Base-by-base conservation (phyloP, 2,329 filamentous ascomycete genomes). In the Dactylellina haptotyla region DNA sequence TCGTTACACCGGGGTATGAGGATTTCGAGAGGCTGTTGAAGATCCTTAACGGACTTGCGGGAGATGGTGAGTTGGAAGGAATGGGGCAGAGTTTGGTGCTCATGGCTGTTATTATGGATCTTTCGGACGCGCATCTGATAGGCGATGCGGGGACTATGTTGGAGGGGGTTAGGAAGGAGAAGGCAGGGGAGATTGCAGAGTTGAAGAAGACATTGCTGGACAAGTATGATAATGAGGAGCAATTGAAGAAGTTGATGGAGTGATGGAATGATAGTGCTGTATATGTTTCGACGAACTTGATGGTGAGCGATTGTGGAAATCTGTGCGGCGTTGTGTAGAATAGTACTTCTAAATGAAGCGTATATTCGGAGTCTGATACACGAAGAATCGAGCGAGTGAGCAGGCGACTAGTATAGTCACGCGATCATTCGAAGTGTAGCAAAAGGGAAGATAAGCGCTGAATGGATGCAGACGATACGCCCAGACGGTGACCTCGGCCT, bases 121-220 rank as follows among this genome's bases (percentile, higher is more conserved):
- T 50, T 23, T 50, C 45, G 8, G 45, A 50, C 16, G 45, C 45
- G 20, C 45, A 46, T 50, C 23, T 50, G 45, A 28, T 50, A 14
- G 45, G 45, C n/a, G 20, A 23, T 50, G 23, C 23, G 12, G 45
- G 45, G 3, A 25, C 12, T 8, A 28, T 50, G 18, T n/a, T 50
- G 45, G 45, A 26, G 12, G 23, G 37, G 18, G 3, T n/a, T 26
- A 50, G 23, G 10, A 50, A 26, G 45, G 45, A 50, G 2, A 50
- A 50, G 10, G 20, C 20, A 1, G 45, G 14, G 20, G 45, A 50
- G 20, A 50, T 50, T 12, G 8, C 2, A 28, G 25, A 26, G 3
- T 50, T 50, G 45, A 50, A 50, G 25, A 4, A 26, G 45, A 10
- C 14, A 10, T 26, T 50, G 20, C 23, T 50, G 45, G 23, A 50